Base-by-base conservation (phyloP, 2,329 filamentous ascomycete species). In the Cryphonectria japonica region DNA sequence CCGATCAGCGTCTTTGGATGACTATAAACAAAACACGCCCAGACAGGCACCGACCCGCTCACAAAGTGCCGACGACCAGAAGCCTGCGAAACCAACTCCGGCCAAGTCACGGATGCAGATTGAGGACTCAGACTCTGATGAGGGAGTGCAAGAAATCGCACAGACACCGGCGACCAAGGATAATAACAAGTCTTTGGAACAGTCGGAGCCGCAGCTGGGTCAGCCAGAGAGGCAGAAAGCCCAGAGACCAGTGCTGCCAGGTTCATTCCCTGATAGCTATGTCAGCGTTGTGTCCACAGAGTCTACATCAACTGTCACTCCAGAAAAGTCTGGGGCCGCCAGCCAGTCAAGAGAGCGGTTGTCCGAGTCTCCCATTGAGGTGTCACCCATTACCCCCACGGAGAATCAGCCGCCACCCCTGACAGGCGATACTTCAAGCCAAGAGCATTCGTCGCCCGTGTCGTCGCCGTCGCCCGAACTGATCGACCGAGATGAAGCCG, bases 371-470 rank as follows among this genome's bases (percentile, higher is more conserved):
- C 92, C 91, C 3, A 86, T 91, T 2, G 84, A 91, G 72, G 85
- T 92, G 3, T 91, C 91, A 26, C 89, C 89, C 1, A 79, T 87
- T 77, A 79, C 80, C 64, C 76, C 82, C 76, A 67, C 66, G 22
- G 71, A 68, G 26, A 80, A 81, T 78, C 85, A 88, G 63, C 90
- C 88, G 37, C 92, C 92, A 5, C 88, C 88, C 43, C 86, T 95
- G 50, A 87, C 92, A 75, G 87, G 87, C 32, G 92, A 94, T 79
- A 90, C 86, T 7, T 93, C 91, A 14, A 92, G 91, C 74, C 89
- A 92, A 76, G 89, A 87, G 72, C 84, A 85, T 67, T 88, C 89
- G 34, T 92, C 90, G 11, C 85, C 86, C 2, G 82, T 87, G 39
- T 91, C 89, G 3, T 90, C 91, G 29, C 88, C 90, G 4, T 91